phyloP scores from a whole-genome alignment of 208 protist genomes.

The Trichomonas gallinae region DNA sequence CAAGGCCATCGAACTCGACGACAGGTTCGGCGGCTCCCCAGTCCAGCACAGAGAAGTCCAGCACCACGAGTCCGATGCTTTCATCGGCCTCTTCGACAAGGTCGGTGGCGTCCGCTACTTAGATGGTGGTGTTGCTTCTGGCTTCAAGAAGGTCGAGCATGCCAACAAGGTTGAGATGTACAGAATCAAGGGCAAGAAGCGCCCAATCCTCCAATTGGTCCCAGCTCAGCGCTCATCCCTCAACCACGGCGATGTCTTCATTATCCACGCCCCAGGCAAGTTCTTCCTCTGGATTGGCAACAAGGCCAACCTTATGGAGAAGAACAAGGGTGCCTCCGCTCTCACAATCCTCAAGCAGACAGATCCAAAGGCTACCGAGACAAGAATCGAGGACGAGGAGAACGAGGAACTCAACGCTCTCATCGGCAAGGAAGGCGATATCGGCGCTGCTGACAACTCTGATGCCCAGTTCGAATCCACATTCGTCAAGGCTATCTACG shows the following conservation, averaged over 20 bases:
- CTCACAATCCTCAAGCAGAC: background rate
- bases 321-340: background rate
- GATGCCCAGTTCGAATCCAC: background rate
- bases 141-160: background rate
- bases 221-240: background rate
- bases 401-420: background rate
- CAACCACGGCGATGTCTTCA: background rate
- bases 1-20: slow-evolving; percentile 48
- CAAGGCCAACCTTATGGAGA: background rate
- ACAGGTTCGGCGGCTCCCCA: slow-evolving; percentile 35
- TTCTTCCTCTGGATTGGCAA: background rate
- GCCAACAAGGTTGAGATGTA: background rate
- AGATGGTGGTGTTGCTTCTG: background rate
- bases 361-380: background rate
- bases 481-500: background rate
- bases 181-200: background rate
- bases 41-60: slow-evolving; percentile 43
- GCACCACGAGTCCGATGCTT: slow-evolving; percentile 28
- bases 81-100: slow-evolving; percentile 27
- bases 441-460: background rate
- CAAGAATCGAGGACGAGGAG: background rate
- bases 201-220: background rate
- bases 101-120: background rate
- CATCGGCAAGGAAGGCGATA: background rate
- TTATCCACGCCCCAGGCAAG: background rate